Conservation (phyloP, 2,329 filamentous ascomycete genomes). For the Metarhizium album region DNA sequence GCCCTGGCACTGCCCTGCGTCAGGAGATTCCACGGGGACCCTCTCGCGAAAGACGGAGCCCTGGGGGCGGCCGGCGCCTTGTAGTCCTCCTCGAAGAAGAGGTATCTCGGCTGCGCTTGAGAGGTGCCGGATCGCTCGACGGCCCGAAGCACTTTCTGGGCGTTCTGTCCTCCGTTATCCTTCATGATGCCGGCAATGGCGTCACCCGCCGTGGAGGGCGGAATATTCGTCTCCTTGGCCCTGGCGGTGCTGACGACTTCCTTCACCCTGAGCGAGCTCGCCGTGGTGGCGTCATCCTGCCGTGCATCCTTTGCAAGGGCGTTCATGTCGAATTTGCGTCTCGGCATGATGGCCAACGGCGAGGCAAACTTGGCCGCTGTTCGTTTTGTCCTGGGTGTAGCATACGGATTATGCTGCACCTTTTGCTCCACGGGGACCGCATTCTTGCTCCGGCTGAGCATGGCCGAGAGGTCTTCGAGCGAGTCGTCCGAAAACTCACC, state of each 20-base stretch:
- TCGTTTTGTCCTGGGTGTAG: conserved; percentile 39
- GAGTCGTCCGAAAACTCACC: conserved; percentile 45
- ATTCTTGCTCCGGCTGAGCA: conserved; percentile 18
- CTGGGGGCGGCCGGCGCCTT: conserved; percentile 14
- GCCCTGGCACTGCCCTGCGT: conserved; percentile 29
- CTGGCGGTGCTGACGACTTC: conserved; percentile 18
- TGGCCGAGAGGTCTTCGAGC: conserved; percentile 36
- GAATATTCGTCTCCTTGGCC: conserved; percentile 4
- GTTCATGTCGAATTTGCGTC: conserved; percentile 54
- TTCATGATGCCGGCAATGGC: conserved; percentile 22
- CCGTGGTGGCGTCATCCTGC: conserved; percentile 48
- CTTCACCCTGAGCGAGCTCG: conserved; percentile 37
- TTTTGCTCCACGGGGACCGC: conserved; percentile 2
- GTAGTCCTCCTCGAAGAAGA: conserved; percentile 37
- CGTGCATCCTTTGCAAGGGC: conserved; percentile 48
- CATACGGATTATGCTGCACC: conserved; percentile 13
- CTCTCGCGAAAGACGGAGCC: conserved; percentile 21
- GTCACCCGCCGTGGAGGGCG: conserved; percentile 1
- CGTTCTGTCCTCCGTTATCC: conserved; percentile 30
- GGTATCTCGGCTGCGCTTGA: conserved; percentile 27
- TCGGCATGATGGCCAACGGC: conserved; percentile 38
- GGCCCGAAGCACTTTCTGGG: conserved; percentile 34
- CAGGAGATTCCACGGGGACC: conserved; percentile 37
- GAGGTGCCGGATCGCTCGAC: conserved; percentile 38
- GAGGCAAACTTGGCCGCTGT: conserved; percentile 31